Evolutionary conservation across 495 filamentous ascomycete genomes (phyloP).

Genomic region (Terfezia boudieri): DNA sequence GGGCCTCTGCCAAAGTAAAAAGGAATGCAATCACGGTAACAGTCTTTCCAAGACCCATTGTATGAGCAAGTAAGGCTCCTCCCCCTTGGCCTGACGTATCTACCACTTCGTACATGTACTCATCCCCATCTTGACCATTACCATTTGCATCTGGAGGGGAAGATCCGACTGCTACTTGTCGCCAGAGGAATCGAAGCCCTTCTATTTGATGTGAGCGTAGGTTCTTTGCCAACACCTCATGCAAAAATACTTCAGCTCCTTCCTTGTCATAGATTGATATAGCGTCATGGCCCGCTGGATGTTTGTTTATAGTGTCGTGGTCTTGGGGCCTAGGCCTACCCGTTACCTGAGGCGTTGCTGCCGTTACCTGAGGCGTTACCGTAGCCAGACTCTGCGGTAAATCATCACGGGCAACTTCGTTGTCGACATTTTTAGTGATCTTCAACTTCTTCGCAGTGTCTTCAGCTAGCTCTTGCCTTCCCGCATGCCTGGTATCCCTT

Average conservation of each 20-base stretch:
- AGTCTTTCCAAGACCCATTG: conserved; percentile 87
- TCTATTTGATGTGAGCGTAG: conserved; percentile 39
- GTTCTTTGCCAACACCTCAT: conserved; percentile 25
- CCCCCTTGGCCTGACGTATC: conserved; percentile 17
- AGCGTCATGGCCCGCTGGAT: too few species aligned
- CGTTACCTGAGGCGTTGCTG: too few species aligned
- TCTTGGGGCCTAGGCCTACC: too few species aligned
- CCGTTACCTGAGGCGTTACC: too few species aligned
- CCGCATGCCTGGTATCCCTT: too few species aligned
- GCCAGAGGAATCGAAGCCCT: conserved; percentile 79
- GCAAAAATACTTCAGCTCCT: background rate
- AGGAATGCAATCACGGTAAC: conserved; percentile 45
- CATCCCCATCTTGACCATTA: background rate
- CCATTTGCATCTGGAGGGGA: background rate
- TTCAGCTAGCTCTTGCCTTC: too few species aligned
- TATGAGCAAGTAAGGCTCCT: conserved; percentile 72
- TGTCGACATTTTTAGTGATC: too few species aligned
- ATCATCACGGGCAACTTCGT: too few species aligned
- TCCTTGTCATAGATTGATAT: too few species aligned
- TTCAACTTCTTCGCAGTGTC: too few species aligned
- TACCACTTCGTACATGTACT: background rate
- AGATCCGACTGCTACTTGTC: conserved; percentile 40
- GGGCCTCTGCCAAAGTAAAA: background rate
- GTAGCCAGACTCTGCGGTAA: too few species aligned
- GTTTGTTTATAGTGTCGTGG: too few species aligned